Percentiles rank a stretch among this genome's conserved stretches.
phyloP scores from a whole-genome alignment of 768 basidiomycete species.

The Tricholoma saponaceum region DNA sequence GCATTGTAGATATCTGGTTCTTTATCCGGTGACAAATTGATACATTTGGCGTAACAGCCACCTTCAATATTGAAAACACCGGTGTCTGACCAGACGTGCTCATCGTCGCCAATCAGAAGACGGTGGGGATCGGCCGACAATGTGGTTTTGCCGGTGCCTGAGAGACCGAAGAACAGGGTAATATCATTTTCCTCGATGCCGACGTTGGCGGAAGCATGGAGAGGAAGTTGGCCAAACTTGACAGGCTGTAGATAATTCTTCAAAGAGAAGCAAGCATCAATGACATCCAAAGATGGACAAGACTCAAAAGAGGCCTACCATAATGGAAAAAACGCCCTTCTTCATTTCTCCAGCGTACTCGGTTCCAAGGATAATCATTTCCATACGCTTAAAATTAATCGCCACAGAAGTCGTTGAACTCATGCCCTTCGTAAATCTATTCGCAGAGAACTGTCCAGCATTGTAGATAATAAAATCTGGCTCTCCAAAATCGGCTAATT shows the following conservation, averaged over 20 bases:
- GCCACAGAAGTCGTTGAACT: slow-evolving; percentile 98
- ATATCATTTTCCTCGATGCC: slow-evolving; percentile 87
- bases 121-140: slow-evolving; percentile 95
- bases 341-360: slow-evolving; percentile 99
- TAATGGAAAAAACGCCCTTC: slow-evolving; percentile 99
- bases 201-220: slow-evolving; percentile 98
- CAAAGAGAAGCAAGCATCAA: slow-evolving; percentile 11
- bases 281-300: slow-evolving; percentile 7
- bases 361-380: slow-evolving; percentile 99
- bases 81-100: slow-evolving; percentile 98
- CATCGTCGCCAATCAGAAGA: slow-evolving; percentile 95
- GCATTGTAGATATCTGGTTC: slow-evolving; percentile 98
- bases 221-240: slow-evolving; percentile 95
- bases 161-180: slow-evolving; percentile 98
- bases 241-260: slow-evolving; percentile 97
- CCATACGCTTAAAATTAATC: slow-evolving; percentile 99
- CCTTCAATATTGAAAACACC: slow-evolving; percentile 99
- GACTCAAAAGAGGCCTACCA: slow-evolving; percentile 46
- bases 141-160: slow-evolving; percentile 98
- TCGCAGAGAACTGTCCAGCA: slow-evolving; percentile 99
- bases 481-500: slow-evolving; percentile 91
- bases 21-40: slow-evolving; percentile 95
- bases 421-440: slow-evolving; percentile 99
- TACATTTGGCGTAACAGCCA: slow-evolving; percentile 97
- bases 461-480: slow-evolving; percentile 99